These are phyloP conservation scores for Ichthyophthirius multifiliis DNA, from an alignment of 169 alveolate species.

Conservation along the genomic window DNA sequence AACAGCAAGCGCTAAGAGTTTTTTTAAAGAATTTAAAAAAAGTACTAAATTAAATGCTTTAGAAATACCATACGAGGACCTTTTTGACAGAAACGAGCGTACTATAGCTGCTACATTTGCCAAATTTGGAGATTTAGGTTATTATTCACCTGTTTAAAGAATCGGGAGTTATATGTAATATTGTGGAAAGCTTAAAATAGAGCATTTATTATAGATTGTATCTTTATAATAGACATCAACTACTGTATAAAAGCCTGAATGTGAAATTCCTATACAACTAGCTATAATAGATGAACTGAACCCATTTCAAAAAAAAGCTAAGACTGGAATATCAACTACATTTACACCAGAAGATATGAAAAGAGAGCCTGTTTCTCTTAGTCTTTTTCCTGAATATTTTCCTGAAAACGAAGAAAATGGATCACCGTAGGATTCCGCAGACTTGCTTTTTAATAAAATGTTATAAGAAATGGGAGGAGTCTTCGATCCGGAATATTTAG, in stretches of 20 bases:
- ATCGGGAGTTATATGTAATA: conserved; percentile 82
- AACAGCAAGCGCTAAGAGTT: conserved; percentile 9
- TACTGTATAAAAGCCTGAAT: conserved; percentile 42
- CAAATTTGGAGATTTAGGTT: conserved; percentile 77
- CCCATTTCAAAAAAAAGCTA: conserved; percentile 50
- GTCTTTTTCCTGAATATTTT: conserved; percentile 39
- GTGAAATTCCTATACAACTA: conserved; percentile 49
- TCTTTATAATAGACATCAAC: conserved; percentile 59
- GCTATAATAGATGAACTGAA: conserved; percentile 49
- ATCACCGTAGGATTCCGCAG: conserved; percentile 10
- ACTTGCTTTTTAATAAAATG: background rate
- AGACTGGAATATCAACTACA: conserved; percentile 36
- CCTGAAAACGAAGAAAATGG: conserved; percentile 29
- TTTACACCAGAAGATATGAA: conserved; percentile 9
- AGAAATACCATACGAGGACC: conserved; percentile 68
- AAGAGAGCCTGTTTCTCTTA: conserved; percentile 34
- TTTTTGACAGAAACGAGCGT: conserved; percentile 81
- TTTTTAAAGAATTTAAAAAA: conserved; percentile 21
- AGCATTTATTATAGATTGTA: conserved; percentile 67
- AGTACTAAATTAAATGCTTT: conserved; percentile 28
- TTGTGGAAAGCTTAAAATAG: conserved; percentile 66
- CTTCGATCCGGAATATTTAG: conserved; percentile 40
- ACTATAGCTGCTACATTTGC: conserved; percentile 82
- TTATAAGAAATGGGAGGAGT: conserved; percentile 36
- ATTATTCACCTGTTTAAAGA: conserved; percentile 75